Conservation (phyloP, 208 protist genomes). For the Wallacemonas sp. region DNA sequence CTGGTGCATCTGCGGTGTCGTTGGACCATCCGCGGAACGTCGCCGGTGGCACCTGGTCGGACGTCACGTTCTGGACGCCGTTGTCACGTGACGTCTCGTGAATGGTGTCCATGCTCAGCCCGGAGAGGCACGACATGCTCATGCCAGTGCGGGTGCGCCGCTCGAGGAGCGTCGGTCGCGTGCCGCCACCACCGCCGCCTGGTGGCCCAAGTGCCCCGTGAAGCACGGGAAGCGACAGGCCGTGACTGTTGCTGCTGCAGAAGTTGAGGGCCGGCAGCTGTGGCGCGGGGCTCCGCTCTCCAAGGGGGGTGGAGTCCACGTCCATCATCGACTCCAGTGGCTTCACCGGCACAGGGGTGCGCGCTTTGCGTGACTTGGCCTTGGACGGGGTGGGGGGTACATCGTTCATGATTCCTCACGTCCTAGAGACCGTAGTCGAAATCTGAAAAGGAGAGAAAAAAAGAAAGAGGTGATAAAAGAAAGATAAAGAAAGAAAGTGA, state of each 20-base stretch:
- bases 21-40: conserved; percentile 70
- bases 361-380: neutral
- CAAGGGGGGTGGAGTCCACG: neutral
- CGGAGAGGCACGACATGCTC: conserved; percentile 60
- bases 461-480: conserved; percentile 23
- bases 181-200: conserved; percentile 4
- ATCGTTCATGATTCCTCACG: conserved; percentile 7
- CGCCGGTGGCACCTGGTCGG: conserved; percentile 16
- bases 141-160: conserved; percentile 58
- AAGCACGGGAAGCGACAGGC: neutral
- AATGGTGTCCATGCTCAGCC: conserved; percentile 70
- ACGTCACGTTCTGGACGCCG: neutral
- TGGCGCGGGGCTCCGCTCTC: neutral
- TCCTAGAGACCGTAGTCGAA: too few species aligned
- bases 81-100: conserved; percentile 46
- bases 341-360: conserved; percentile 6
- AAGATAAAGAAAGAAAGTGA: conserved; percentile 15
- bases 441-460: conserved; percentile 14
- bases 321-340: neutral
- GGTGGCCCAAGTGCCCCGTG: neutral
- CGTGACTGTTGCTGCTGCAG: neutral
- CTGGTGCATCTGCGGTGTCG: conserved; percentile 2
- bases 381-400: conserved; percentile 6
- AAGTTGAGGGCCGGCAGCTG: conserved; percentile 11
- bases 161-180: conserved; percentile 69